Evolutionary conservation across 371 early-diverging fungal species (phyloP).

Genomic region (Zopfochytrium polystomum): DNA sequence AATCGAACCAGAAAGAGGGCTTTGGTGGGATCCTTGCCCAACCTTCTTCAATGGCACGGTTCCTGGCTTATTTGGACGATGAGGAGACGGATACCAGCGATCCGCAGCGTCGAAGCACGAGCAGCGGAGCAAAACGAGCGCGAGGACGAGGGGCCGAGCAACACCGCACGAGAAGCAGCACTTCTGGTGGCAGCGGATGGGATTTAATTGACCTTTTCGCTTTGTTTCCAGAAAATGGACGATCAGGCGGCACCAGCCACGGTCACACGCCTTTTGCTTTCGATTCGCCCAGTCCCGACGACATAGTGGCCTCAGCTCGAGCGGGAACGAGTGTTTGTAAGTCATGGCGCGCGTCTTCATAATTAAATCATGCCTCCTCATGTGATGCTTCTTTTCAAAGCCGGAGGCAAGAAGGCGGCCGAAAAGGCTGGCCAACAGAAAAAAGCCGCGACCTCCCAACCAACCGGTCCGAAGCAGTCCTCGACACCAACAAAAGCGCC

Average conservation of each 20-base stretch:
- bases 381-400: conserved; percentile 1
- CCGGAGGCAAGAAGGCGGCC: background rate
- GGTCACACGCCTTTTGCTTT: conserved; percentile 58
- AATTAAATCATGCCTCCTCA: background rate
- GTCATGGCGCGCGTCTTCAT: conserved; percentile 7
- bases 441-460: conserved; percentile 6
- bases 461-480: background rate
- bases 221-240: background rate
- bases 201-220: background rate
- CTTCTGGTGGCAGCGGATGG: background rate
- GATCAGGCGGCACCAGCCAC: conserved; percentile 5
- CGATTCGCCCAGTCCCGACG: conserved; percentile 80
- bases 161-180: background rate
- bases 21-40: too few species aligned
- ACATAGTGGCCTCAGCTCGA: conserved; percentile 56
- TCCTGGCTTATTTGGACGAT: too few species aligned
- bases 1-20: too few species aligned
- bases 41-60: too few species aligned
- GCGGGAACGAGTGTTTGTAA: conserved; percentile 49
- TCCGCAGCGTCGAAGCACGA: background rate
- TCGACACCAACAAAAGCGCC: background rate
- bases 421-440: background rate
- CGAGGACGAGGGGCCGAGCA: background rate
- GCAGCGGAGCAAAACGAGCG: background rate
- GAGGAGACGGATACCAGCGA: too few species aligned